Percentiles rank a stretch among this genome's conserved stretches.
Evolutionary conservation across 805 yeast genomes (phyloP).

Genomic region (Candida yuanshanica): DNA sequence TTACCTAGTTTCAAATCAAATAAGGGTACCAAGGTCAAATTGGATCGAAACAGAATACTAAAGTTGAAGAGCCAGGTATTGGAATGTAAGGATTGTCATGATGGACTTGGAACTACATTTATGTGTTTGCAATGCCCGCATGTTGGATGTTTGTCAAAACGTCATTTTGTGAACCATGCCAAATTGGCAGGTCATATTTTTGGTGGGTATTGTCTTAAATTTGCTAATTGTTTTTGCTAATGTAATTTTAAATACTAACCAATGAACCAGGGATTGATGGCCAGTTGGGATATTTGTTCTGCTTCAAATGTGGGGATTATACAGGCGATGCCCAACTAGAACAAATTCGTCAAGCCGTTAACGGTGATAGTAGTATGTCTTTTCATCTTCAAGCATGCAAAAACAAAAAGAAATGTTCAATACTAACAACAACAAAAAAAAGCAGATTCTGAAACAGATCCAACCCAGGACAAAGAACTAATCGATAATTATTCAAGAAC

Average conservation of each 20-base stretch:
- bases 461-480: constrained; percentile 22
- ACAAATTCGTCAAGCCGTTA: constrained; percentile 31
- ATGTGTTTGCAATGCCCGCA: constrained; percentile 77
- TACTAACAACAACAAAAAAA: background rate
- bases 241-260: too few relatives aligned
- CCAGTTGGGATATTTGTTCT: constrained; percentile 60
- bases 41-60: constrained; percentile 34
- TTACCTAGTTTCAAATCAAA: constrained; percentile 8
- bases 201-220: constrained; percentile 29
- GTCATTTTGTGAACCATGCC: constrained; percentile 44
- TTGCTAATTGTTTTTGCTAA: too few relatives aligned
- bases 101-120: constrained; percentile 33
- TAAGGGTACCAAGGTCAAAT: constrained; percentile 11
- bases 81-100: constrained; percentile 46
- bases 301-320: constrained; percentile 74
- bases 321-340: constrained; percentile 59
- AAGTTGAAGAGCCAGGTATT: constrained; percentile 39
- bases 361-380: background rate
- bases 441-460: background rate
- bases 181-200: constrained; percentile 44
- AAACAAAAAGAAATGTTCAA: background rate
- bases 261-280: constrained; percentile 53
- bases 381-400: too few relatives aligned
- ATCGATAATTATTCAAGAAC: constrained; percentile 30
- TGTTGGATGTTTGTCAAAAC: constrained; percentile 57